Evolutionary conservation across 768 basidiomycete species (phyloP).

Genomic region (Podaxis carcinomalis): DNA sequence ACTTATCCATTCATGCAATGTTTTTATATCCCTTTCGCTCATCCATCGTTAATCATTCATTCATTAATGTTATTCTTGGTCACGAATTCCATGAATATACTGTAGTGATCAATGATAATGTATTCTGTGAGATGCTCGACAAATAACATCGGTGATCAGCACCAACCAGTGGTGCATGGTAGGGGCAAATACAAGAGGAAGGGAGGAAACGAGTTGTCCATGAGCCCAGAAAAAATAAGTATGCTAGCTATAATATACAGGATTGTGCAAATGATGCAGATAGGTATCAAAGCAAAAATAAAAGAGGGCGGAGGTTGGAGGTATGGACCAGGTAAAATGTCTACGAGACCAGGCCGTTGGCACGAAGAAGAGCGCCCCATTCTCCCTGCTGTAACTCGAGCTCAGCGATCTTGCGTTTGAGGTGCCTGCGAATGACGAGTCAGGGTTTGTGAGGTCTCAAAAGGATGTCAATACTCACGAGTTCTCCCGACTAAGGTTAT

Average conservation of each 20-base stretch:
- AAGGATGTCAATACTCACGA: conserved; percentile 44
- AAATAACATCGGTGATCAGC: not conserved
- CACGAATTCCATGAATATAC: not conserved
- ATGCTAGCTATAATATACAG: conserved; percentile 3
- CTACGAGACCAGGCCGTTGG: conserved; percentile 38
- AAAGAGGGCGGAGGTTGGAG: not conserved
- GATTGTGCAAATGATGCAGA: not conserved
- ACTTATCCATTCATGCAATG: not conserved
- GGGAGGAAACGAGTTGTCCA: not conserved
- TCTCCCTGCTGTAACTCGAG: conserved; percentile 75
- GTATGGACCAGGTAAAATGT: not conserved
- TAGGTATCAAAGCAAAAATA: not conserved
- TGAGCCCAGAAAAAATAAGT: not conserved
- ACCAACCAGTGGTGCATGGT: not conserved
- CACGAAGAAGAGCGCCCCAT: conserved; percentile 65
- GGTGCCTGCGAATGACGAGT: conserved; percentile 39
- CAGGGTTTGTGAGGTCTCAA: conserved; percentile 7
- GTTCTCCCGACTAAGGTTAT: conserved; percentile 74
- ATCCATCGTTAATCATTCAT: not conserved
- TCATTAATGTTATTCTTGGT: not conserved
- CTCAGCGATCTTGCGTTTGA: conserved; percentile 69
- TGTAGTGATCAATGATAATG: not conserved
- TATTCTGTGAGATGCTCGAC: not conserved
- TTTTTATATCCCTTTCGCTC: not conserved
- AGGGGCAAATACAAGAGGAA: not conserved